phyloP scores from a whole-genome alignment of 306 rosid genomes.

The Cyclanthera cordifolia region DNA sequence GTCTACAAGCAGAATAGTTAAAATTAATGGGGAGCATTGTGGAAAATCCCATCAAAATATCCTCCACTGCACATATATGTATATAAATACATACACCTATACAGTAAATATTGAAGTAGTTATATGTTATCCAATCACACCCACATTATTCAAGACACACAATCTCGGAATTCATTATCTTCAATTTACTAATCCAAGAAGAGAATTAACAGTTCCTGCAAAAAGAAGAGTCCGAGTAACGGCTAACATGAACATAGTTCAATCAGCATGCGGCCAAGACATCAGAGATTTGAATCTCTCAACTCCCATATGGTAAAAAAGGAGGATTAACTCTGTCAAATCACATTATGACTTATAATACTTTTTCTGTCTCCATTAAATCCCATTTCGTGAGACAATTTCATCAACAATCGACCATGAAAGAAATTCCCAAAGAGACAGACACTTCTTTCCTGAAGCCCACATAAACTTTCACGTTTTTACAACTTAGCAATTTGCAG shows the following conservation, averaged over 20 bases:
- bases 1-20: slow-evolving; percentile 25
- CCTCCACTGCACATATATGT: neutral
- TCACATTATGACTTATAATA: neutral
- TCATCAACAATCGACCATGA: neutral
- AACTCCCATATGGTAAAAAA: neutral
- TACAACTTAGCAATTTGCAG: neutral
- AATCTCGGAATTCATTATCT: neutral
- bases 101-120: neutral
- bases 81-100: neutral
- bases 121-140: neutral
- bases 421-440: neutral
- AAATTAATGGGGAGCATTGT: slow-evolving; percentile 1
- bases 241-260: too few species aligned
- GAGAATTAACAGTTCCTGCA: too few species aligned
- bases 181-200: neutral
- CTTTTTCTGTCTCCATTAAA: neutral
- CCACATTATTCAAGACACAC: neutral
- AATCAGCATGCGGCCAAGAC: too few species aligned
- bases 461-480: neutral
- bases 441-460: neutral
- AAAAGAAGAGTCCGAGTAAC: too few species aligned
- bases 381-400: neutral
- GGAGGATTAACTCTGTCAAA: neutral
- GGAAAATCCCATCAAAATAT: neutral
- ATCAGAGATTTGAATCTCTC: too few species aligned